Conservation (phyloP, 1,139 yeast species). For the Candida sp. region DNA sequence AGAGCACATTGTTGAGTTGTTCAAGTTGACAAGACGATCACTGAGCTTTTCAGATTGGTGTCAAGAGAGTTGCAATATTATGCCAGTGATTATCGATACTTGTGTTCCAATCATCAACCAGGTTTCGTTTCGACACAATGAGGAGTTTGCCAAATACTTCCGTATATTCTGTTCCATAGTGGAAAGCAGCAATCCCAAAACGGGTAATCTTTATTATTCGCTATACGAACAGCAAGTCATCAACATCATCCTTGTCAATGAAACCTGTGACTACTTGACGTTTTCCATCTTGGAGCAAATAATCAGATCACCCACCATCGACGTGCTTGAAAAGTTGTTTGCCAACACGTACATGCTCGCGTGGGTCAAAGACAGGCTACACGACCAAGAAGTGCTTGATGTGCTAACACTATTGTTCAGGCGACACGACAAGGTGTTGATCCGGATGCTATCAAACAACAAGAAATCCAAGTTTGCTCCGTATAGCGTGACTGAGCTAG, state of each 20-base stretch:
- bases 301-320: neutral
- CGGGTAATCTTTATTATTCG: slow-evolving; percentile 7
- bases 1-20: slow-evolving; percentile 7
- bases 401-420: slow-evolving; percentile 5
- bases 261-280: slow-evolving; percentile 3
- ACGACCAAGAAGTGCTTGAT: slow-evolving; percentile 1
- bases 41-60: slow-evolving; percentile 9
- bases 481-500: slow-evolving; percentile 2
- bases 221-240: slow-evolving; percentile 13
- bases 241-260: slow-evolving; percentile 10
- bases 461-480: neutral
- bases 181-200: slow-evolving; percentile 7
- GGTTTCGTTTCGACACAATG: neutral
- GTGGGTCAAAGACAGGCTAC: neutral
- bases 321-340: slow-evolving; percentile 6
- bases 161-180: slow-evolving; percentile 5
- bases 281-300: slow-evolving; percentile 7
- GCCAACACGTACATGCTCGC: slow-evolving; percentile 2
- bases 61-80: slow-evolving; percentile 5
- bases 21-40: slow-evolving; percentile 10
- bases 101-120: slow-evolving; percentile 1
- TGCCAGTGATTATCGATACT: slow-evolving; percentile 2
- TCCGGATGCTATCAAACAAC: slow-evolving; percentile 4
- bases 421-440: slow-evolving; percentile 8
- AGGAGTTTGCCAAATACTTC: slow-evolving; percentile 7